Percentiles rank a stretch among this genome's conserved stretches.
These are phyloP conservation scores for Aschersonia sp. DNA, from an alignment of 2,329 filamentous ascomycete species.

Conservation along the genomic window DNA sequence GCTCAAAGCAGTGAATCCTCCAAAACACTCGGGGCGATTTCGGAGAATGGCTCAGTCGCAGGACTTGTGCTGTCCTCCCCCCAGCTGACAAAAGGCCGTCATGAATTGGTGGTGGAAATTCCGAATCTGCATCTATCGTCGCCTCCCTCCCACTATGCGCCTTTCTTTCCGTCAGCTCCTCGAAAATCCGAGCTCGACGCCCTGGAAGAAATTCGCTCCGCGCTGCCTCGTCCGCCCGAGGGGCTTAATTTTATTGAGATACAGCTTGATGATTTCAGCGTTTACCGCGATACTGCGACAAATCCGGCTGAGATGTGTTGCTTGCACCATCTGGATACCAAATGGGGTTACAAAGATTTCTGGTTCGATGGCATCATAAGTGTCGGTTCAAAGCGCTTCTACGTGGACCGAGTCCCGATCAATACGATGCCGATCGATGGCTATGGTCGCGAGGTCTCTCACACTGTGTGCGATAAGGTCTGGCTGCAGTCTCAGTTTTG, in stretches of 20 bases:
- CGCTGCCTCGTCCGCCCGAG: not conserved
- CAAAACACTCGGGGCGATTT: too few species aligned
- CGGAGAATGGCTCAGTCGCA: too few species aligned
- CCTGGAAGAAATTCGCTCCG: slow-evolving; percentile 3
- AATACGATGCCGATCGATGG: slow-evolving; percentile 47
- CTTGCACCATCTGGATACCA: slow-evolving; percentile 35
- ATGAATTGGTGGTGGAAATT: slow-evolving; percentile 2
- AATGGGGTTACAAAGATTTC: slow-evolving; percentile 19
- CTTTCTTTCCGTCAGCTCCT: not conserved
- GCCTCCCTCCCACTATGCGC: slow-evolving; percentile 1
- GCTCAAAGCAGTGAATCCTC: too few species aligned
- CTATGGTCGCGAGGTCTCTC: slow-evolving; percentile 37
- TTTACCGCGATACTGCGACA: slow-evolving; percentile 30
- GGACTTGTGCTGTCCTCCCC: too few species aligned
- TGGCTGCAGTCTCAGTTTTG: slow-evolving; percentile 47
- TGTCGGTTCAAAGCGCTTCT: slow-evolving; percentile 25
- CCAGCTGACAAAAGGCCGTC: not conserved
- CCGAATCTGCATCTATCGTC: not conserved
- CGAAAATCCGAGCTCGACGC: not conserved
- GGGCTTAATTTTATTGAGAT: slow-evolving; percentile 27
- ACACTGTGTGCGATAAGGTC: slow-evolving; percentile 36
- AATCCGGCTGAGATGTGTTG: slow-evolving; percentile 36
- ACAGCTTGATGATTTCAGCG: slow-evolving; percentile 39
- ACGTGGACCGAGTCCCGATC: slow-evolving; percentile 43
- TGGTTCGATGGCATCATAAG: slow-evolving; percentile 48